phyloP scores from a whole-genome alignment of 2,329 filamentous ascomycete species.

The Trichoderma polysporum region DNA sequence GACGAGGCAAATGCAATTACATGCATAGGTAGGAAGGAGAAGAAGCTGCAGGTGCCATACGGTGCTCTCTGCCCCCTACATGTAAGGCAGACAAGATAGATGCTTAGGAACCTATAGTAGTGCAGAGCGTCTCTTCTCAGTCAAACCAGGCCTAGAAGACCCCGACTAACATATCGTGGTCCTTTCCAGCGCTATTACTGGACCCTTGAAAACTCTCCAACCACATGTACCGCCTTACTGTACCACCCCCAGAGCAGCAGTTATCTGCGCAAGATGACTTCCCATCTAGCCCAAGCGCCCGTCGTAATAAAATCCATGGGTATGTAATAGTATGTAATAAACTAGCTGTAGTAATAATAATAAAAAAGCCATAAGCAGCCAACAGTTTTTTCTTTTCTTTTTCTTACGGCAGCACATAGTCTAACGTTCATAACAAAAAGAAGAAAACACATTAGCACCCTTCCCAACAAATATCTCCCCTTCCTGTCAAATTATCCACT shows the following conservation, averaged over 20 bases:
- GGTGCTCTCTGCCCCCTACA: background rate
- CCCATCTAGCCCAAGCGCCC: background rate
- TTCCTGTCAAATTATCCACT: background rate
- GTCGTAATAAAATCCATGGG: background rate
- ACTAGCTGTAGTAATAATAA: background rate
- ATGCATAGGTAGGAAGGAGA: background rate
- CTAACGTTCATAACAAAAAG: too few species aligned
- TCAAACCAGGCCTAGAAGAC: background rate
- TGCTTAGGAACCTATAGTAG: background rate
- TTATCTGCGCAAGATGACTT: background rate
- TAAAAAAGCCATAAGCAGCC: background rate
- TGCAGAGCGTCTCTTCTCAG: background rate
- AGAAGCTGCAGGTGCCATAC: background rate
- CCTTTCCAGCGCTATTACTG: background rate
- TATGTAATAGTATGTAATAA: background rate
- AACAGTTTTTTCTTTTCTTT: background rate
- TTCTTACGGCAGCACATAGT: background rate
- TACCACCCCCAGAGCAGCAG: background rate
- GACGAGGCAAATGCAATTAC: background rate
- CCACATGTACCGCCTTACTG: background rate
- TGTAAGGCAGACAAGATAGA: background rate
- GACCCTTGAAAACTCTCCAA: background rate
- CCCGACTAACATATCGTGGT: background rate
- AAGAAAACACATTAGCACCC: background rate
- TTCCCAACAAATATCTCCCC: constrained; percentile 3